These are phyloP conservation scores for Clonostachys chloroleuca DNA, from an alignment of 2,329 filamentous ascomycete genomes.

Conservation along the genomic window DNA sequence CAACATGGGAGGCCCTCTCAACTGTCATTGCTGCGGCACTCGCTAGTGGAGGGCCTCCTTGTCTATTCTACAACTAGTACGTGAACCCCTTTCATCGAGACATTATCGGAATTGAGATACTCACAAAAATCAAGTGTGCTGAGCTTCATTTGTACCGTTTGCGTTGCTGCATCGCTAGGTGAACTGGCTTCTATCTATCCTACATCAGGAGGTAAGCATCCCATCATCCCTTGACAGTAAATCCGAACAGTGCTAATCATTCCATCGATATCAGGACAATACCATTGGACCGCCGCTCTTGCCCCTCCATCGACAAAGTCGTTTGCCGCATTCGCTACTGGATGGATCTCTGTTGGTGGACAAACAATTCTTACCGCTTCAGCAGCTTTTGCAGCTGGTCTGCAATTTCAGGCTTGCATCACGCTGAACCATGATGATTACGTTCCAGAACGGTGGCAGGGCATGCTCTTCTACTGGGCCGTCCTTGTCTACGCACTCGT, in stretches of 20 bases:
- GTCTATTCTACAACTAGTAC: constrained; percentile 38
- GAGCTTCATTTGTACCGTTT: constrained; percentile 28
- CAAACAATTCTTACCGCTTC: constrained; percentile 39
- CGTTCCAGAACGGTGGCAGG: constrained; percentile 31
- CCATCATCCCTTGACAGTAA: not conserved
- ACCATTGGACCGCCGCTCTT: constrained; percentile 38
- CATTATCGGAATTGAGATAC: too few species aligned
- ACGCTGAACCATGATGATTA: constrained; percentile 34
- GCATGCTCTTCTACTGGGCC: constrained; percentile 41
- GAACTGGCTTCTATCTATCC: constrained; percentile 31
- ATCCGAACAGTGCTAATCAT: not conserved
- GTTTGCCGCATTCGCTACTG: constrained; percentile 14
- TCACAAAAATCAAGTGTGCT: constrained; percentile 17
- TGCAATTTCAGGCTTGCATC: constrained; percentile 36
- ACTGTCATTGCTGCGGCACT: constrained; percentile 38
- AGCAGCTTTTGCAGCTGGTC: constrained; percentile 37
- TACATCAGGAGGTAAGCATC: constrained; percentile 17
- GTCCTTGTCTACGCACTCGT: constrained; percentile 26
- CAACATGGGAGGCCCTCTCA: constrained; percentile 42
- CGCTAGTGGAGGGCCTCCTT: constrained; percentile 37
- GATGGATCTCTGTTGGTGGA: constrained; percentile 40
- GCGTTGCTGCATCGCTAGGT: constrained; percentile 19
- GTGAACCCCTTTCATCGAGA: not conserved
- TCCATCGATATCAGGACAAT: constrained; percentile 24
- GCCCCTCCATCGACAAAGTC: constrained; percentile 4